Evolutionary conservation across 2,329 filamentous ascomycete genomes (phyloP).

Genomic region (Hymenoscyphus infarciens): DNA sequence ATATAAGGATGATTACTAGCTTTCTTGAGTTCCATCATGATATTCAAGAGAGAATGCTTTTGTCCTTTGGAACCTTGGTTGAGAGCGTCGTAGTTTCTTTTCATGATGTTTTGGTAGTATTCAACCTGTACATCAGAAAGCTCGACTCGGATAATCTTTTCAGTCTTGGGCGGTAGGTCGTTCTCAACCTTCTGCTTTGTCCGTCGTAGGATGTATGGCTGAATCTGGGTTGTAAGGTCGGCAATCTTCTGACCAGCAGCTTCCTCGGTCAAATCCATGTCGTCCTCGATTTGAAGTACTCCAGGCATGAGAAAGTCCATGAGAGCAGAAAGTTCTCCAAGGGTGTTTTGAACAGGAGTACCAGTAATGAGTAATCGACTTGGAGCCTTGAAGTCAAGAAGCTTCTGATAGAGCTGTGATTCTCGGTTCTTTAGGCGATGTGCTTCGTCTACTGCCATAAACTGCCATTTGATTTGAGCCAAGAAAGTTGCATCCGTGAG

Average conservation of each 20-base stretch:
- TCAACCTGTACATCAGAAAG: conserved; percentile 94
- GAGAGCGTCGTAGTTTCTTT: conserved; percentile 89
- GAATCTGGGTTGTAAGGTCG: conserved; percentile 79
- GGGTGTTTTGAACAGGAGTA: conserved; percentile 94
- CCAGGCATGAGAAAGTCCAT: conserved; percentile 98
- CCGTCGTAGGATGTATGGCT: conserved; percentile 89
- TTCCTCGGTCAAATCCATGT: conserved; percentile 78
- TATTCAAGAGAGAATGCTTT: conserved; percentile 92
- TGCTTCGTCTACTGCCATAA: conserved; percentile 92
- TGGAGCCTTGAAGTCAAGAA: conserved; percentile 82
- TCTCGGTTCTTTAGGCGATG: conserved; percentile 96
- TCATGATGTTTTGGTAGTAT: conserved; percentile 98
- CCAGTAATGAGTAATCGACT: conserved; percentile 92
- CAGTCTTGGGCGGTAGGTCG: conserved; percentile 91
- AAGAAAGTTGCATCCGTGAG: conserved; percentile 80
- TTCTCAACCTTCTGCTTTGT: conserved; percentile 98
- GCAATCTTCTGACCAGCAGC: conserved; percentile 84
- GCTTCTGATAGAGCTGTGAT: conserved; percentile 83
- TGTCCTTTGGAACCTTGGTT: conserved; percentile 87
- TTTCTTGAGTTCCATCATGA: conserved; percentile 99
- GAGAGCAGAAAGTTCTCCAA: conserved; percentile 85
- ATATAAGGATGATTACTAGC: conserved; percentile 98
- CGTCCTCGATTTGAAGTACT: conserved; percentile 83
- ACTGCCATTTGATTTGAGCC: conserved; percentile 93
- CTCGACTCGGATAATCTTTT: conserved; percentile 98